Evolutionary conservation across 495 filamentous ascomycete species (phyloP), one percentile per base, ranked within the genome.

Genomic region (Bacidia rubella): DNA sequence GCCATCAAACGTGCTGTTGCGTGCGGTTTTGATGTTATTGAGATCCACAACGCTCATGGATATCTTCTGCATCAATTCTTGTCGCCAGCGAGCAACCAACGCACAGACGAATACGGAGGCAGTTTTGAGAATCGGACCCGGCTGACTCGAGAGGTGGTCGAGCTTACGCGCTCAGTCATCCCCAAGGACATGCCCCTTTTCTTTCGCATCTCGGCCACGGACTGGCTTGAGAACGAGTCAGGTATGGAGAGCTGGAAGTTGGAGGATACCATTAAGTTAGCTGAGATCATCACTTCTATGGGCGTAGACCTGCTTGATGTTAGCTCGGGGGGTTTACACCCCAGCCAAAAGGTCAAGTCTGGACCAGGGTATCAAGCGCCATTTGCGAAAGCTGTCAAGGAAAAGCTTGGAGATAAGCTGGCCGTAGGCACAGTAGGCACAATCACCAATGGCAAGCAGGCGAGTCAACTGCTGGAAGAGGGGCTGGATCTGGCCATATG

Each of bases 51-150:
- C 29, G 78, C 75, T 9, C 76, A 79, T 56, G 80, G 82, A 17
- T 87, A 86, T 60, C 73, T 86, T 11, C 62, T 86, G 3, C 68
- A 82, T 39, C 71, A 83, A 59, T 86, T 87, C 63, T 57, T 85
- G 11, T 77, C 78, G 9, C 70, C 67, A 0, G 69, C 68, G 0
- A 82, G 78, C 11, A 85, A 83, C 61, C 67, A 64, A 49, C 74
- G 80, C n/a, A 78, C 71, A 1, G 81, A 83, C 59, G 63, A 73
- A 47, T 85, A 82, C 57, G 81, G 81, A 20, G 80, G 80, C n/a
- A 66, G 65, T 47, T 67, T 79, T 41, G 66, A 73, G 51, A 81
- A 82, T 63, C 71, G 81, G 7, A 70, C 70, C 0, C 71, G 78
- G 10, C 49, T 83, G 22, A 65, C 79, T 12, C 63, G 68, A 4